Base-by-base conservation (phyloP, 768 basidiomycete genomes). In the Imleria badia region DNA sequence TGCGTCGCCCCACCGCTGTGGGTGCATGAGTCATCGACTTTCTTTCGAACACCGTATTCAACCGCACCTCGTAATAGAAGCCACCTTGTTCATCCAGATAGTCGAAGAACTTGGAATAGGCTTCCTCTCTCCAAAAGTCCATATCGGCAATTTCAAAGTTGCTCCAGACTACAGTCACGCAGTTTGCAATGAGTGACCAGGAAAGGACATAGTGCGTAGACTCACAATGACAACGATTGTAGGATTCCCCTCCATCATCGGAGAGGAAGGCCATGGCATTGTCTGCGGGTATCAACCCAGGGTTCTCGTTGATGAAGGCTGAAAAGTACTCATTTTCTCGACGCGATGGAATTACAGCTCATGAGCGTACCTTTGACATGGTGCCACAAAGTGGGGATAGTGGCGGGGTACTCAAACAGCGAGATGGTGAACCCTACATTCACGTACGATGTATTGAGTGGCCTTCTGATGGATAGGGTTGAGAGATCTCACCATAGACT, bases 101-200 rank as follows among this genome's bases (percentile, higher is more conserved):
- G 29, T 91, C 82, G 63, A 96, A 96, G 74, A 87, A 95, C 45
- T 83, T 80, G 61, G 81, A 80, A 72, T 97, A 98, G 0, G 91
- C 87, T 60, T 91, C 85, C 1, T 81, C 77, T 52, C 93, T 76
- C 91, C 92, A 96, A 67, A 96, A 91, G 60, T 91, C 85, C 77
- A 97, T 83, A 64, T 87, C 84, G 4, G 83, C 93, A 55, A 98
- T 96, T 72, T 90, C 91, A 58, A 94, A 94, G 58, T 85, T 84
- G 52, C 76, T 79, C 82, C 83, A 83, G 71, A 83, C 82, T 83
- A 56, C 74, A 75, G 65, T 71, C 70, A 72, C 62, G 70, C 22
- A 10, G 48, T 39, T 38, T 7, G 3, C 12, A 13, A 26, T 43
- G 47, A 54, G 41, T 30, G 10, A 48, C 35, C 19, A 36, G 15